Evolutionary conservation across 495 filamentous ascomycete species (phyloP).

Genomic region (Annulohypoxylon maeteangense): DNA sequence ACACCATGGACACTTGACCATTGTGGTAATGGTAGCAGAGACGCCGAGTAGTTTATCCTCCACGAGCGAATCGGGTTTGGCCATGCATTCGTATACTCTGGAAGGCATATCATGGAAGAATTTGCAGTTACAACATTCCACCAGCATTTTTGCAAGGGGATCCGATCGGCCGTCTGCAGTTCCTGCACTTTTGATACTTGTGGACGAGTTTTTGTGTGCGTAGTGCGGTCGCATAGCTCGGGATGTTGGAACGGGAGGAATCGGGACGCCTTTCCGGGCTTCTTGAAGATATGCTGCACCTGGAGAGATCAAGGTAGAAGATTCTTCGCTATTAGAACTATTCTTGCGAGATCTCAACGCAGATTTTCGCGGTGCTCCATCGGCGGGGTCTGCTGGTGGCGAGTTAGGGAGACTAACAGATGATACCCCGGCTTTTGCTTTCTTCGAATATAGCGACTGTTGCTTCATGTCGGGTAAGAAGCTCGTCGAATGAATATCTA

Average conservation of each 20-base stretch:
- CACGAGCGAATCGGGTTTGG: constrained; percentile 67
- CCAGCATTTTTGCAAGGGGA: constrained; percentile 77
- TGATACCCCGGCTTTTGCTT: constrained; percentile 35
- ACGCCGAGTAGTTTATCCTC: constrained; percentile 59
- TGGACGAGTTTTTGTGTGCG: constrained; percentile 41
- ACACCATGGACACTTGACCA: constrained; percentile 82
- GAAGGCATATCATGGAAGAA: constrained; percentile 85
- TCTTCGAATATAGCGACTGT: constrained; percentile 45
- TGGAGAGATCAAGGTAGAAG: constrained; percentile 27
- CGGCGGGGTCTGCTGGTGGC: constrained; percentile 33
- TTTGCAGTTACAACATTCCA: constrained; percentile 83
- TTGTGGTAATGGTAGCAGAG: constrained; percentile 64
- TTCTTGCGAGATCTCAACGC: constrained; percentile 44
- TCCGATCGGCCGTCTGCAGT: constrained; percentile 49
- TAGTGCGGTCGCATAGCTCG: constrained; percentile 41
- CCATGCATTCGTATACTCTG: constrained; percentile 78
- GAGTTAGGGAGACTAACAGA: constrained; percentile 44
- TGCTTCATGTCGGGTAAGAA: constrained; percentile 49
- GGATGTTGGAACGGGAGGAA: constrained; percentile 33
- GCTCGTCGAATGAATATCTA: constrained; percentile 36
- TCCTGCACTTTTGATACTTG: constrained; percentile 22
- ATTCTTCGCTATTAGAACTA: constrained; percentile 31
- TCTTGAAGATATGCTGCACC: constrained; percentile 52
- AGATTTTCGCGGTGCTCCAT: constrained; percentile 39
- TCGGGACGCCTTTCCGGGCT: constrained; percentile 47